Conservation (phyloP, 352 stramenopile species). For the Pythium insidiosum region DNA sequence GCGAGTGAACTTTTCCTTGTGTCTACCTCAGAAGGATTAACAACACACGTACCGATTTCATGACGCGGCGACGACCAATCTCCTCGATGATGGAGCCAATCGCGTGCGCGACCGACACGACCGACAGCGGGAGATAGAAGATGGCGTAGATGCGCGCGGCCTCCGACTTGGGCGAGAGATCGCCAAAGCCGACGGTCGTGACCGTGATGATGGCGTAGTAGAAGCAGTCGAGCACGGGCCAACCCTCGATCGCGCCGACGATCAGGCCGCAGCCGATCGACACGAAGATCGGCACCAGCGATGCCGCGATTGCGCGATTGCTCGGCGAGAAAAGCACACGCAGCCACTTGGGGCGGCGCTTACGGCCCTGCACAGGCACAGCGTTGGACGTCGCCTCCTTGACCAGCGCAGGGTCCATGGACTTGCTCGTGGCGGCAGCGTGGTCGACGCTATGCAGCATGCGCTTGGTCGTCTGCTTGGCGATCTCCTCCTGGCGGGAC, state of each 20-base stretch:
- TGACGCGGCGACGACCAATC: conserved; percentile 38
- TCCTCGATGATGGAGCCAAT: conserved; percentile 65
- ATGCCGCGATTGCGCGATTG: conserved; percentile 38
- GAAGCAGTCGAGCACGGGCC: conserved; percentile 77
- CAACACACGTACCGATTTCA: too few species aligned
- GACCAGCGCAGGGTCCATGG: neutral
- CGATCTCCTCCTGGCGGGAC: conserved; percentile 38
- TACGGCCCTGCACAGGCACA: too few species aligned
- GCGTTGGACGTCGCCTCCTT: conserved; percentile 22
- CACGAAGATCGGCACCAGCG: conserved; percentile 33
- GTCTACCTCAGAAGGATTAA: too few species aligned
- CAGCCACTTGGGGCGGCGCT: conserved; percentile 24
- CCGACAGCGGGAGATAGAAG: conserved; percentile 68
- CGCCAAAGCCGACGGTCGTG: conserved; percentile 85
- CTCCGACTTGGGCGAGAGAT: conserved; percentile 56
- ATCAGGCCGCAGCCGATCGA: conserved; percentile 46
- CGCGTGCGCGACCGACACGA: conserved; percentile 54
- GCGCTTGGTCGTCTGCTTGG: conserved; percentile 45
- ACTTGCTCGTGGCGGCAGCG: conserved; percentile 14
- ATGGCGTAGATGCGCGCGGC: conserved; percentile 71
- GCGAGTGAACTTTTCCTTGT: too few species aligned
- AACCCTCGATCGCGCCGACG: conserved; percentile 49
- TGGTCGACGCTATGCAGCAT: conserved; percentile 38
- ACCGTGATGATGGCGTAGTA: conserved; percentile 90
- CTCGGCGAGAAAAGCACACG: conserved; percentile 35